Conservation (phyloP, 2,329 filamentous ascomycete species). For the Epichloe elymi region DNA sequence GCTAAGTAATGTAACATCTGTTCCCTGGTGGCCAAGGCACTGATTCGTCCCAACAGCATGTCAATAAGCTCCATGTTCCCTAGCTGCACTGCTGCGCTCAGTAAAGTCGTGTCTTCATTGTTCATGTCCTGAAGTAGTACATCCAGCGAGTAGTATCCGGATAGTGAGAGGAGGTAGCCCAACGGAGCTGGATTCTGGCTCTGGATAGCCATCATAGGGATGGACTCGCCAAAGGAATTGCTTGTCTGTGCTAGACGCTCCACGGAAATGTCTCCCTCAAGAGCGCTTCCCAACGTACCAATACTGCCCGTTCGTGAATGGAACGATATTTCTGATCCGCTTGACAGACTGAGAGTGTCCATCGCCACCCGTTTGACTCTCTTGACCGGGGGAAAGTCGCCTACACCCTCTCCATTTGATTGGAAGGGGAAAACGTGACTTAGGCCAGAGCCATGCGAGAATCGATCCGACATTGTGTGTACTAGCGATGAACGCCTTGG, state of each 20-base stretch:
- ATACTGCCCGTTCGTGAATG: conserved; percentile 69
- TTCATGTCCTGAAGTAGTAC: conserved; percentile 73
- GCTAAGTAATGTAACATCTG: conserved; percentile 56
- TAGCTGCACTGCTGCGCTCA: conserved; percentile 83
- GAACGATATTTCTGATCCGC: conserved; percentile 71
- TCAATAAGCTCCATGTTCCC: conserved; percentile 64
- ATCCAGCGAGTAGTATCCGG: conserved; percentile 59
- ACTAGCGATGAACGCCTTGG: conserved; percentile 30
- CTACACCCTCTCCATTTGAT: conserved; percentile 30
- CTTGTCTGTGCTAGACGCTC: conserved; percentile 63
- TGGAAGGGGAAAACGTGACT: conserved; percentile 91
- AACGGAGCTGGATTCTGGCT: conserved; percentile 58
- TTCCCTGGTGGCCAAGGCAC: conserved; percentile 39
- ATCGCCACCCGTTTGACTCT: conserved; percentile 71
- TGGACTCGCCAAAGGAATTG: conserved; percentile 62
- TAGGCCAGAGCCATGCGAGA: conserved; percentile 46
- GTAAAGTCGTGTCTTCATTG: conserved; percentile 75
- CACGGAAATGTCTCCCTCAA: conserved; percentile 79
- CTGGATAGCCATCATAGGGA: conserved; percentile 77
- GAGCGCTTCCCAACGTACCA: conserved; percentile 55
- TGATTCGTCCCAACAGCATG: conserved; percentile 59
- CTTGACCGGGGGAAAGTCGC: conserved; percentile 27
- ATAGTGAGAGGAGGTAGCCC: conserved; percentile 64
- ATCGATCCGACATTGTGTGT: conserved; percentile 33
- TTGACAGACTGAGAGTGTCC: conserved; percentile 81